A percentile compares a stretch with the other conserved stretches of the same genome.
phyloP scores from a whole-genome alignment of 2,329 filamentous ascomycete species.

The Monosporascus sp. region DNA sequence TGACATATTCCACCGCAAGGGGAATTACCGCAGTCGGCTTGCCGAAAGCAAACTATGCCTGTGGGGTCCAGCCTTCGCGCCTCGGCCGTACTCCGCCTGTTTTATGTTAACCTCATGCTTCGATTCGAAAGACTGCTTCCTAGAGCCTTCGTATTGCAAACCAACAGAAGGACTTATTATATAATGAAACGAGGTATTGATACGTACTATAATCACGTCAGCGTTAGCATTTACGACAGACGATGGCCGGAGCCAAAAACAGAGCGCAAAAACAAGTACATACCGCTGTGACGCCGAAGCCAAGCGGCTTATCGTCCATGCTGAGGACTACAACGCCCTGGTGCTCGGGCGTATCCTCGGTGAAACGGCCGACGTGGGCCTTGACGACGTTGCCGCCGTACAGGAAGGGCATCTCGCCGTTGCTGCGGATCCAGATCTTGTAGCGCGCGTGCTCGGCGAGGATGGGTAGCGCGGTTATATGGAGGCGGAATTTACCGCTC shows the following conservation, averaged over 20 bases:
- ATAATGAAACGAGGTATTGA: neutral
- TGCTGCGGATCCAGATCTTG: conserved; percentile 95
- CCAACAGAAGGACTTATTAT: neutral
- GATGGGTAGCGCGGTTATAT: conserved; percentile 81
- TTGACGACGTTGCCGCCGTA: conserved; percentile 77
- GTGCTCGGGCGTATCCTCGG: conserved; percentile 78
- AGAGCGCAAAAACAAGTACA: conserved; percentile 9
- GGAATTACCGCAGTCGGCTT: conserved; percentile 69
- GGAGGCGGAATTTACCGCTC: conserved; percentile 88
- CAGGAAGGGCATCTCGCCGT: conserved; percentile 95
- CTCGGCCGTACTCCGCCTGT: conserved; percentile 69
- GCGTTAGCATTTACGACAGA: conserved; percentile 2
- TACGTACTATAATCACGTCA: neutral
- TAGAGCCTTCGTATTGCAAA: too few species aligned
- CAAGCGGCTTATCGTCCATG: conserved; percentile 91
- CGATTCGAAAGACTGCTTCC: too few species aligned
- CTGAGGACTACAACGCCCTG: conserved; percentile 83
- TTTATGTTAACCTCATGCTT: neutral
- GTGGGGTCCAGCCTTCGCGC: conserved; percentile 83
- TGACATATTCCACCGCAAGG: too few species aligned
- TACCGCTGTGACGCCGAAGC: conserved; percentile 79
- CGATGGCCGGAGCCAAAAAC: too few species aligned
- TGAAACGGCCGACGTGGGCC: conserved; percentile 49
- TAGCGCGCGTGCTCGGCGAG: conserved; percentile 87
- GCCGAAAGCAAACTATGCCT: conserved; percentile 80